Conservation (phyloP, 2,329 filamentous ascomycete species). For the Aureobasidium sp. region DNA sequence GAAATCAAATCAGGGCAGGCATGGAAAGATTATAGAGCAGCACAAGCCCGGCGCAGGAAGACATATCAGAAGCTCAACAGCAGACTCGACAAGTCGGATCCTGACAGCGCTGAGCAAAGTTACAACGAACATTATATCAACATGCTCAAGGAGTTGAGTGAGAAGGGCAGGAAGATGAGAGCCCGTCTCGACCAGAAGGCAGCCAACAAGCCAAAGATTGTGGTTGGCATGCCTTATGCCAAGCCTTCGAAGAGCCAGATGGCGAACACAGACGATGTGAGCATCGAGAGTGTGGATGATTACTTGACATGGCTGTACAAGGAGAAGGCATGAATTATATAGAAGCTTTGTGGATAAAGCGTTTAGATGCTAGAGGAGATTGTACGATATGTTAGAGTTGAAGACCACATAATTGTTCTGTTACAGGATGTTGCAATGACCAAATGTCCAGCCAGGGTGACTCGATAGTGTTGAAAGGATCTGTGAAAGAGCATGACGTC, state of each 20-base stretch:
- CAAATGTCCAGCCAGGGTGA: not conserved
- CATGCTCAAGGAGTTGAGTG: conserved; percentile 39
- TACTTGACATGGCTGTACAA: conserved; percentile 16
- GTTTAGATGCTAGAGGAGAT: not conserved
- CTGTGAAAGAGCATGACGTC: not conserved
- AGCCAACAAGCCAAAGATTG: conserved; percentile 31
- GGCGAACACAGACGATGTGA: conserved; percentile 2
- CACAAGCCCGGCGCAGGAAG: conserved; percentile 48
- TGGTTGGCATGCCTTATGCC: conserved; percentile 18
- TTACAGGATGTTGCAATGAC: not conserved
- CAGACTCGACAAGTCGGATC: conserved; percentile 27
- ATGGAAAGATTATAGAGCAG: conserved; percentile 44
- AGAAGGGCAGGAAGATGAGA: conserved; percentile 52
- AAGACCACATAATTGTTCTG: not conserved
- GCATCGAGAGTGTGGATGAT: conserved; percentile 15
- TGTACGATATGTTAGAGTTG: not conserved
- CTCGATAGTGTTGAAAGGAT: not conserved
- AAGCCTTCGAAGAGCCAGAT: not conserved
- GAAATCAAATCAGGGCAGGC: conserved; percentile 46
- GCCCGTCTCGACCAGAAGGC: conserved; percentile 45
- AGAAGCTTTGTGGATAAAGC: not conserved
- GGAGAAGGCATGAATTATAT: not conserved
- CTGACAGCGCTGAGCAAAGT: not conserved
- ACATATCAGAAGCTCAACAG: conserved; percentile 28
- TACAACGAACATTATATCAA: conserved; percentile 30